A percentile compares a stretch with the other conserved stretches of the same genome.
Evolutionary conservation across 2,329 filamentous ascomycete genomes (phyloP).

Genomic region (Colletotrichum incanum): DNA sequence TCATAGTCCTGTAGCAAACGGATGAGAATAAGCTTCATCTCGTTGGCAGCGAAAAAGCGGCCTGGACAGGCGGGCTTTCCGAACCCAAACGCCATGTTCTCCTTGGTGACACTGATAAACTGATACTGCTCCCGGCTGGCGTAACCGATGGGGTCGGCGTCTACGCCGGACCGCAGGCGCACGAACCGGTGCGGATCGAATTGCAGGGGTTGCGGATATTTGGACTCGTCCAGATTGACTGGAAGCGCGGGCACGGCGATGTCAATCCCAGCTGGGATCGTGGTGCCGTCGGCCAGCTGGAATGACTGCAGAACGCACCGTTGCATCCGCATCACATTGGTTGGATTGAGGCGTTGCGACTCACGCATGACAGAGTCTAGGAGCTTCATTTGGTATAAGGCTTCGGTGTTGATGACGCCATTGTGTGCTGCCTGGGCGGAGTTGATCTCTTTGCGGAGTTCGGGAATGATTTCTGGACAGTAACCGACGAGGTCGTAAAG

Average conservation of each 20-base stretch:
- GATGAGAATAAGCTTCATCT: slow-evolving; percentile 61
- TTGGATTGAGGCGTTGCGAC: slow-evolving; percentile 52
- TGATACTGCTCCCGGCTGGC: slow-evolving; percentile 46
- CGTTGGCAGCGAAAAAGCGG: slow-evolving; percentile 60
- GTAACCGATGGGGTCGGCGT: neutral
- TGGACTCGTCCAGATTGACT: slow-evolving; percentile 54
- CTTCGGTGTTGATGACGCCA: slow-evolving; percentile 52
- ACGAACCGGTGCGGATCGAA: slow-evolving; percentile 9
- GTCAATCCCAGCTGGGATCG: slow-evolving; percentile 59
- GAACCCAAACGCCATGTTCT: slow-evolving; percentile 55
- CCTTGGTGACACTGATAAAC: slow-evolving; percentile 56
- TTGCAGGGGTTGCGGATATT: slow-evolving; percentile 52
- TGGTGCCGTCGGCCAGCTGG: slow-evolving; percentile 68
- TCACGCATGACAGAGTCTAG: slow-evolving; percentile 59
- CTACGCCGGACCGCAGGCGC: slow-evolving; percentile 6
- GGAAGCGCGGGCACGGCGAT: slow-evolving; percentile 59
- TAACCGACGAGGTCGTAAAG: slow-evolving; percentile 1
- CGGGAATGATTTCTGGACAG: slow-evolving; percentile 63
- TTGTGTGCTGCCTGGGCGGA: slow-evolving; percentile 53
- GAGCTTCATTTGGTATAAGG: slow-evolving; percentile 55
- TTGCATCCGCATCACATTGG: slow-evolving; percentile 55
- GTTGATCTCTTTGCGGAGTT: slow-evolving; percentile 66
- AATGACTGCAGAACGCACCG: slow-evolving; percentile 66
- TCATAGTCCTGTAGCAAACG: slow-evolving; percentile 59
- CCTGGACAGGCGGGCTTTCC: slow-evolving; percentile 58